A percentile compares a stretch with the other conserved stretches of the same genome.
phyloP scores from a whole-genome alignment of 1,139 yeast species.

The Meyerozyma carpophila region DNA sequence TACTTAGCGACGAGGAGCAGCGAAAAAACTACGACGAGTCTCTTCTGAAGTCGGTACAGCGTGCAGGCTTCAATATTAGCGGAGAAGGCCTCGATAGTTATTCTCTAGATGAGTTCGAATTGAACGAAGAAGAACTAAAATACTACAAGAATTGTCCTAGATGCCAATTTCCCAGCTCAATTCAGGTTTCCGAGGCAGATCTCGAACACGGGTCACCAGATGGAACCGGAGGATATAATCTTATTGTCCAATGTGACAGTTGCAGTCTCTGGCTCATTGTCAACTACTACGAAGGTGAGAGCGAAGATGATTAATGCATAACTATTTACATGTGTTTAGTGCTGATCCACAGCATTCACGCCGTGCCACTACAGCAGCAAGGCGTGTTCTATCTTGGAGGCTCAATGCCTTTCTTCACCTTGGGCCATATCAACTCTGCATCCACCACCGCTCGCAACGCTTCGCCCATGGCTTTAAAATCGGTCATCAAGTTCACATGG shows the following conservation, averaged over 20 bases:
- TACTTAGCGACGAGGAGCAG: conserved; percentile 33
- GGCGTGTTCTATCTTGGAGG: not conserved
- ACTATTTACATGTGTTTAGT: not conserved
- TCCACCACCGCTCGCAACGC: conserved; percentile 59
- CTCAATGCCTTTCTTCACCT: conserved; percentile 4
- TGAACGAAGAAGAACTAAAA: conserved; percentile 18
- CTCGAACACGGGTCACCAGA: conserved; percentile 47
- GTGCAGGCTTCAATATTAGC: conserved; percentile 44
- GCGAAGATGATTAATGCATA: conserved; percentile 5
- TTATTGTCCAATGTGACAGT: conserved; percentile 70
- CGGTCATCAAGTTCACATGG: conserved; percentile 76
- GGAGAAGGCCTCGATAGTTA: conserved; percentile 67
- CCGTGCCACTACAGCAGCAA: too few species aligned
- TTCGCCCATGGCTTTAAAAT: conserved; percentile 62
- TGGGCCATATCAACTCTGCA: conserved; percentile 44
- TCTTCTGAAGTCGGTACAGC: conserved; percentile 31
- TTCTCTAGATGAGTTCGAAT: conserved; percentile 57
- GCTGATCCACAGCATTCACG: not conserved
- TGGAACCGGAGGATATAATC: conserved; percentile 55
- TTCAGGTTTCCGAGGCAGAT: conserved; percentile 55
- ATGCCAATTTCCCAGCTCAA: conserved; percentile 54
- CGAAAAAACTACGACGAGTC: conserved; percentile 47
- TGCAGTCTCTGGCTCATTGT: conserved; percentile 86
- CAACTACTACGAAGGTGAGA: conserved; percentile 39
- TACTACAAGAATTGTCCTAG: conserved; percentile 67